These are phyloP conservation scores for Apiospora aurea DNA, from an alignment of 2,329 filamentous ascomycete species.

Conservation along the genomic window DNA sequence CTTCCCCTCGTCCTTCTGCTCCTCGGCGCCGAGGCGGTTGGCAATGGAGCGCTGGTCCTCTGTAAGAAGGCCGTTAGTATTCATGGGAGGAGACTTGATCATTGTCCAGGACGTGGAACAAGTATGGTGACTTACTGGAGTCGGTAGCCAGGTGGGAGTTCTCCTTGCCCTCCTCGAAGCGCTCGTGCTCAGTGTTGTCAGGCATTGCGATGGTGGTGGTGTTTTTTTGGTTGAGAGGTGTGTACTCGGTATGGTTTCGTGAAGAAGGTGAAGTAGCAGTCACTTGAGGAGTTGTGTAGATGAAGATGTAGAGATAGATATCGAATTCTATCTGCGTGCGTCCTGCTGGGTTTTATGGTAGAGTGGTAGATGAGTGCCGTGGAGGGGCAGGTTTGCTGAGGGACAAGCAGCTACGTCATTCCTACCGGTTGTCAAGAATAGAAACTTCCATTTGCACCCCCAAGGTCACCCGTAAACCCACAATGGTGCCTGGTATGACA, in stretches of 20 bases:
- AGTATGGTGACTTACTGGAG: conserved; percentile 64
- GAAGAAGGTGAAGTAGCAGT: not conserved
- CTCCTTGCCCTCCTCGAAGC: conserved; percentile 75
- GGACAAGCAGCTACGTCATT: conserved; percentile 5
- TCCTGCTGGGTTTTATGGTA: conserved; percentile 17
- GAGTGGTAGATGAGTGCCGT: not conserved
- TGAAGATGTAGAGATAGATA: not conserved
- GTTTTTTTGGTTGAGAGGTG: not conserved
- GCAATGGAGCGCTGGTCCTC: conserved; percentile 76
- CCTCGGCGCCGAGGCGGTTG: conserved; percentile 73
- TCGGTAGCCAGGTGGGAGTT: conserved; percentile 74
- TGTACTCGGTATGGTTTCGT: not conserved
- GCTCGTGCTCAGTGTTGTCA: conserved; percentile 33
- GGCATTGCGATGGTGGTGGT: not conserved
- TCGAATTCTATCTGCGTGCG: not conserved
- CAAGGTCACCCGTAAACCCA: not conserved
- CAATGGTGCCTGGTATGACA: conserved; percentile 20
- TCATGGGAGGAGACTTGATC: not conserved
- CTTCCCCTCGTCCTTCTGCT: conserved; percentile 51
- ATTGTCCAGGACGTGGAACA: not conserved
- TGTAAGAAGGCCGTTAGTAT: conserved; percentile 36
- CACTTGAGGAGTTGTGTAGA: not conserved
- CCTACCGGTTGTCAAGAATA: not conserved
- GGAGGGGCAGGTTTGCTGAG: conserved; percentile 15
- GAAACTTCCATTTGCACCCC: not conserved